phyloP scores from a whole-genome alignment of 1,284 basidiomycete species.

The Agroathelia rolfsii region DNA sequence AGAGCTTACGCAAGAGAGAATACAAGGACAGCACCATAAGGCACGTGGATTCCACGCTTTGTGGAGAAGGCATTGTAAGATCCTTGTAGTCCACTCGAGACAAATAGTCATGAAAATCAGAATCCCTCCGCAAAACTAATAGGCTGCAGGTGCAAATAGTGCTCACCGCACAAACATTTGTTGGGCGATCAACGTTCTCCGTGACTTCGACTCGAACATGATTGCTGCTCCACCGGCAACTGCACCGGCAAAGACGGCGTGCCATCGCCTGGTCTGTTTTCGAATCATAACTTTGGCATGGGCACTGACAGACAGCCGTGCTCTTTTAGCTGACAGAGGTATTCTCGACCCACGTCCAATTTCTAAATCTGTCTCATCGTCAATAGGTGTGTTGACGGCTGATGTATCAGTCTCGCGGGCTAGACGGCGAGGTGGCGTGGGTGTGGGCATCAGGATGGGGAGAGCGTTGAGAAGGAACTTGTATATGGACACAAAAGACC shows the following conservation, averaged over 20 bases:
- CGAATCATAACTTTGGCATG: constrained; percentile 51
- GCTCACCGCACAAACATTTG: constrained; percentile 82
- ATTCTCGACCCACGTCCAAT: constrained; percentile 8
- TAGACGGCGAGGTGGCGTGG: constrained; percentile 15
- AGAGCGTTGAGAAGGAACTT: constrained; percentile 78
- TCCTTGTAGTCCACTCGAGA: constrained; percentile 68
- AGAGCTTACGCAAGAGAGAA: constrained; percentile 65
- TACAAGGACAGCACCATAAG: constrained; percentile 77
- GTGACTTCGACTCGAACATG: constrained; percentile 67
- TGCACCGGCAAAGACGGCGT: constrained; percentile 81
- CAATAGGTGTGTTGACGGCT: constrained; percentile 24
- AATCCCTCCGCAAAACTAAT: not conserved
- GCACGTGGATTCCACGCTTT: constrained; percentile 62
- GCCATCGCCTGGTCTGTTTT: constrained; percentile 72
- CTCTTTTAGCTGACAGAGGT: constrained; percentile 23
- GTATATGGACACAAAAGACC: constrained; percentile 73
- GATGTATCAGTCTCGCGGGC: constrained; percentile 19
- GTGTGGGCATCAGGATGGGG: constrained; percentile 61
- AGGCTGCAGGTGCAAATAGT: not conserved
- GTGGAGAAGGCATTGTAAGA: constrained; percentile 68
- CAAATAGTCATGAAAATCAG: constrained; percentile 3
- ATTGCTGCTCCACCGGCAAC: constrained; percentile 77
- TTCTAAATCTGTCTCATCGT: constrained; percentile 22
- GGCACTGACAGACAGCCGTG: constrained; percentile 50
- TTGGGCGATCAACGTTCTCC: constrained; percentile 74